Conservation (phyloP, 1,139 yeast species). For the Kodamaea ohmeri region DNA sequence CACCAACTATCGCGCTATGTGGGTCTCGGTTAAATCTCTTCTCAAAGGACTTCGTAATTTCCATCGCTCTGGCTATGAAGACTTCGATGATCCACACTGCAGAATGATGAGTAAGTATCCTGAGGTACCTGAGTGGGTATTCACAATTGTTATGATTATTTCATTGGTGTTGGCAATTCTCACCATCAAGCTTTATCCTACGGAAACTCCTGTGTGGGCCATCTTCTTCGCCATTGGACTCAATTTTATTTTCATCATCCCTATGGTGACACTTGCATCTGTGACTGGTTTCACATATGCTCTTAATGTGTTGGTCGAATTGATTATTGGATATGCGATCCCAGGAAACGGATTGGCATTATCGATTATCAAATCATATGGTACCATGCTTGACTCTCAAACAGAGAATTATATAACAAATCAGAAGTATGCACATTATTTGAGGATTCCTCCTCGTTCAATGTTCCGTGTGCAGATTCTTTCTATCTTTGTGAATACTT, state of each 20-base stretch:
- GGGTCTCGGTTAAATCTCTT: slow-evolving; percentile 11
- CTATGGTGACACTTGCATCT: slow-evolving; percentile 17
- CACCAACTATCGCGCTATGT: slow-evolving; percentile 10
- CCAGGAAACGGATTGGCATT: slow-evolving; percentile 22
- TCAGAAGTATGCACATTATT: slow-evolving; percentile 35
- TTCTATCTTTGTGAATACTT: slow-evolving; percentile 26
- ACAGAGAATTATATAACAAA: slow-evolving; percentile 37
- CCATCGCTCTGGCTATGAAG: slow-evolving; percentile 13
- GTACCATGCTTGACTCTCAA: slow-evolving; percentile 28
- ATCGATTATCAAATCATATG: slow-evolving; percentile 20
- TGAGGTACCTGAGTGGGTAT: slow-evolving; percentile 19
- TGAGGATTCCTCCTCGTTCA: slow-evolving; percentile 33
- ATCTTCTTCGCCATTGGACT: slow-evolving; percentile 21
- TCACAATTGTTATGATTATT: slow-evolving; percentile 13
- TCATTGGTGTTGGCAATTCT: slow-evolving; percentile 16
- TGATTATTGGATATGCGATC: slow-evolving; percentile 20
- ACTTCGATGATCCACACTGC: slow-evolving; percentile 16
- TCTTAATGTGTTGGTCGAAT: slow-evolving; percentile 20
- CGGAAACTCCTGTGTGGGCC: slow-evolving; percentile 22
- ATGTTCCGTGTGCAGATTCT: slow-evolving; percentile 33
- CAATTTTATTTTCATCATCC: slow-evolving; percentile 20
- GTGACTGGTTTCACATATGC: slow-evolving; percentile 20
- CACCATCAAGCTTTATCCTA: slow-evolving; percentile 19
- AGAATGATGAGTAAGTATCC: slow-evolving; percentile 15
- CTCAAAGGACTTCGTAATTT: slow-evolving; percentile 9